phyloP scores from a whole-genome alignment of 2,329 filamentous ascomycete species.

The Kalaharituber pfeilii region DNA sequence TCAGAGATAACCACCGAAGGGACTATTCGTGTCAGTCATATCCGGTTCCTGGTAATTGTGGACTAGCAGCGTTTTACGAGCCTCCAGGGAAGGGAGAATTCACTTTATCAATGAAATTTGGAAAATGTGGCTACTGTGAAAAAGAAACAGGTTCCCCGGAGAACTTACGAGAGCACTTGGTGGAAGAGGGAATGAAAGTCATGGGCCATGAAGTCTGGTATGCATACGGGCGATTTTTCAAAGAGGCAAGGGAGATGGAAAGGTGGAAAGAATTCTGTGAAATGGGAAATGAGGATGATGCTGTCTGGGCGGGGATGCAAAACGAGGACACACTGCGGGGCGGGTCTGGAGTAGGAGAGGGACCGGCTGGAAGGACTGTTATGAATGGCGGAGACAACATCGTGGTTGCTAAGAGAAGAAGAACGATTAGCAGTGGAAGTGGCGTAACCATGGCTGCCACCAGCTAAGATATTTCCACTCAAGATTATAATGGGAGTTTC shows the following conservation, averaged over 20 bases:
- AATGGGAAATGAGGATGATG: conserved; percentile 1
- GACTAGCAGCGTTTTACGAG: neutral
- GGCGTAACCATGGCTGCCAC: neutral
- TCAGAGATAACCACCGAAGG: neutral
- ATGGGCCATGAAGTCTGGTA: conserved; percentile 2
- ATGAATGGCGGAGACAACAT: neutral
- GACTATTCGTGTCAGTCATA: neutral
- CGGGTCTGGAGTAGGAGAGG: neutral
- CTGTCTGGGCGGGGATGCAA: neutral
- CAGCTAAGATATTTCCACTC: too few species aligned
- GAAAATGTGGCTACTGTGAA: neutral
- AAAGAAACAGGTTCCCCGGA: neutral
- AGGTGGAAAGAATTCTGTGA: neutral
- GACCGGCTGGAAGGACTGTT: neutral
- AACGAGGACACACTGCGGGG: neutral
- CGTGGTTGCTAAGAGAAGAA: neutral
- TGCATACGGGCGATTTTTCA: conserved; percentile 1
- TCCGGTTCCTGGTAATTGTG: neutral
- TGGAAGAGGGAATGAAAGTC: neutral
- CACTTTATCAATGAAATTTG: neutral
- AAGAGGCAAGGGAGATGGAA: neutral
- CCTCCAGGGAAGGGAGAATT: neutral
- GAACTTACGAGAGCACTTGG: neutral
- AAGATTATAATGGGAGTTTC: too few species aligned
- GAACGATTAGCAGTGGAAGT: neutral